These are phyloP conservation scores for Neurospora sp. DNA, from an alignment of 495 filamentous ascomycete species.

Conservation along the genomic window DNA sequence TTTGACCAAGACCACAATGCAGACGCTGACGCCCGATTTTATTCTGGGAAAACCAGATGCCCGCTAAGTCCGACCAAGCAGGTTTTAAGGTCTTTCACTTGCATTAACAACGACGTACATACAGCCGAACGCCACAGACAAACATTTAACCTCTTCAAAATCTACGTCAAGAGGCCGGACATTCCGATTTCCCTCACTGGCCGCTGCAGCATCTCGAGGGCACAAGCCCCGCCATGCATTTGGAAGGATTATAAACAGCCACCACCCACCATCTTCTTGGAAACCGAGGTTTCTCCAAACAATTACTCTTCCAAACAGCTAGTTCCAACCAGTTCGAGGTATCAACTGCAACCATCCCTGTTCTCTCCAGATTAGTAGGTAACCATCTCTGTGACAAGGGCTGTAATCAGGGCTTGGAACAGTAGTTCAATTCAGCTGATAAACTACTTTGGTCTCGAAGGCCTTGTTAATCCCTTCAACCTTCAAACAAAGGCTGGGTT, in stretches of 20 bases:
- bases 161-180: too few relatives aligned
- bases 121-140: neutral
- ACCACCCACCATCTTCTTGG: neutral
- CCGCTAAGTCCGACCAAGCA: neutral
- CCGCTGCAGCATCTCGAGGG: neutral
- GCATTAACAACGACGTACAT: neutral
- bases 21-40: neutral
- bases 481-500: too few relatives aligned
- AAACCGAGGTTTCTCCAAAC: neutral
- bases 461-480: too few relatives aligned
- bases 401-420: too few relatives aligned
- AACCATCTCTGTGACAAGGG: too few relatives aligned
- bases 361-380: too few relatives aligned
- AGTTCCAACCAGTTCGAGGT: neutral
- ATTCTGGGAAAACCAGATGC: neutral
- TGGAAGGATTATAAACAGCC: neutral
- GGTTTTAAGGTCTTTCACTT: neutral
- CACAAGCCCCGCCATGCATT: neutral
- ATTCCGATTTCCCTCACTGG: too few relatives aligned
- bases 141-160: too few relatives aligned
- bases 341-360: too few relatives aligned
- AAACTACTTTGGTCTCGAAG: too few relatives aligned
- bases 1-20: neutral
- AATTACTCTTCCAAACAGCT: neutral
- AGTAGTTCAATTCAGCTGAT: too few relatives aligned